A percentile compares a stretch with the other conserved stretches of the same genome.
Evolutionary conservation across 345 rosid genomes (phyloP).

Genomic region (Xanthoceras sorbifolium): DNA sequence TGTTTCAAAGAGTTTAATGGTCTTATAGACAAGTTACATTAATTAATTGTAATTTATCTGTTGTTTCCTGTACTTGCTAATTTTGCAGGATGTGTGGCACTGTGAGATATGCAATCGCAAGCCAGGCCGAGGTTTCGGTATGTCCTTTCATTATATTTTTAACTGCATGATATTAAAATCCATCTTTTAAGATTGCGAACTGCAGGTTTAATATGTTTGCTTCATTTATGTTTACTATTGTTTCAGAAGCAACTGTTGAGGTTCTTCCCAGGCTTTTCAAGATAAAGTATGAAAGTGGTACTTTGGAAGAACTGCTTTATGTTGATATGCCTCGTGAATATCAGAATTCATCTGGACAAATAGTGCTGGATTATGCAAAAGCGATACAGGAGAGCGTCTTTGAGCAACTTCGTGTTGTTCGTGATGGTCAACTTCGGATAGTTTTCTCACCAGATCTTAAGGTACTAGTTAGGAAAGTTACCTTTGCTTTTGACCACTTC

Average conservation of each 20-base stretch:
- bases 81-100: slow-evolving; percentile 94
- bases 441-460: slow-evolving; percentile 94
- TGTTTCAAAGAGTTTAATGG: neutral
- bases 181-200: neutral
- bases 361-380: slow-evolving; percentile 96
- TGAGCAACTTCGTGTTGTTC: slow-evolving; percentile 98
- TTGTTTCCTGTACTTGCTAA: slow-evolving; percentile 11
- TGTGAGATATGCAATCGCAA: slow-evolving; percentile 96
- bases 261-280: slow-evolving; percentile 99
- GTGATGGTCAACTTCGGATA: slow-evolving; percentile 95
- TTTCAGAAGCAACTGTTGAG: slow-evolving; percentile 90
- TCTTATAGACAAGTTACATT: neutral
- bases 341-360: slow-evolving; percentile 87
- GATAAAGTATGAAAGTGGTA: slow-evolving; percentile 98
- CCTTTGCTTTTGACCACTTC: neutral
- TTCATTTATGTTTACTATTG: slow-evolving; percentile 26
- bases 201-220: slow-evolving; percentile 2
- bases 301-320: slow-evolving; percentile 90
- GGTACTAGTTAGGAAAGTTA: slow-evolving; percentile 36
- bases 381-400: slow-evolving; percentile 99
- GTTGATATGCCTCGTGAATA: slow-evolving; percentile 98
- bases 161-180: neutral
- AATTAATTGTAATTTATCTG: neutral
- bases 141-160: slow-evolving; percentile 21
- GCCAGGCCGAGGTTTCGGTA: slow-evolving; percentile 99